phyloP scores from a whole-genome alignment of 2,329 filamentous ascomycete genomes.

The Allantophomopsis cytisporea region DNA sequence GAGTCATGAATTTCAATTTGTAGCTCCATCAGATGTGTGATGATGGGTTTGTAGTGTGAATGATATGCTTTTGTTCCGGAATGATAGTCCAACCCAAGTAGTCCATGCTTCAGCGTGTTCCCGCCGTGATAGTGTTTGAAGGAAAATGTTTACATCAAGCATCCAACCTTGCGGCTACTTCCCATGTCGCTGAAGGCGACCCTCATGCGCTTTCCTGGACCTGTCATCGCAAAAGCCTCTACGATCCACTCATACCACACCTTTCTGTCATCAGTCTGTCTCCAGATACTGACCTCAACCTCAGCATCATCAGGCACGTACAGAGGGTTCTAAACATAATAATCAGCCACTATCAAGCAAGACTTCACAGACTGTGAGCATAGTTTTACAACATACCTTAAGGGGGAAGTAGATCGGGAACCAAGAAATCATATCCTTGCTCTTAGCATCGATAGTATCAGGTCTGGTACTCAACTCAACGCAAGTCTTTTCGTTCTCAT shows the following conservation, averaged over 20 bases:
- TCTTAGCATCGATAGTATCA: constrained; percentile 82
- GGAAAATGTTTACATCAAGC: constrained; percentile 41
- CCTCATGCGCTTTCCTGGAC: constrained; percentile 47
- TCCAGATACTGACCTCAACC: constrained; percentile 87
- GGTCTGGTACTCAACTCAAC: constrained; percentile 90
- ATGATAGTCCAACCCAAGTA: no score
- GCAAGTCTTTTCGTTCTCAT: constrained; percentile 38
- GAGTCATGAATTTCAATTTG: no score
- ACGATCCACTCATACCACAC: constrained; percentile 99
- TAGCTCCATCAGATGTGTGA: no score
- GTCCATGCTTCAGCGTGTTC: no score
- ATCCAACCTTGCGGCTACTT: constrained; percentile 56
- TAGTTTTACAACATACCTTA: constrained; percentile 45
- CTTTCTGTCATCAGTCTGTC: constrained; percentile 85
- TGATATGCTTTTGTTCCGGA: no score
- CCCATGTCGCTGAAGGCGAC: constrained; percentile 53
- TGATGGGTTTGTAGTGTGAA: no score
- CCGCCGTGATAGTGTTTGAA: not conserved
- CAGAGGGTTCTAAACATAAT: constrained; percentile 54
- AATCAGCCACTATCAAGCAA: constrained; percentile 5
- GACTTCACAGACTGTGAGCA: not conserved
- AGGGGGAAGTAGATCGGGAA: constrained; percentile 97
- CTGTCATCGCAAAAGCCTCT: constrained; percentile 62
- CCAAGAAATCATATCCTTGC: constrained; percentile 97
- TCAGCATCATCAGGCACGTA: constrained; percentile 76